phyloP scores from a whole-genome alignment of 1,284 basidiomycete species.

The Nidula niveotomentosa region DNA sequence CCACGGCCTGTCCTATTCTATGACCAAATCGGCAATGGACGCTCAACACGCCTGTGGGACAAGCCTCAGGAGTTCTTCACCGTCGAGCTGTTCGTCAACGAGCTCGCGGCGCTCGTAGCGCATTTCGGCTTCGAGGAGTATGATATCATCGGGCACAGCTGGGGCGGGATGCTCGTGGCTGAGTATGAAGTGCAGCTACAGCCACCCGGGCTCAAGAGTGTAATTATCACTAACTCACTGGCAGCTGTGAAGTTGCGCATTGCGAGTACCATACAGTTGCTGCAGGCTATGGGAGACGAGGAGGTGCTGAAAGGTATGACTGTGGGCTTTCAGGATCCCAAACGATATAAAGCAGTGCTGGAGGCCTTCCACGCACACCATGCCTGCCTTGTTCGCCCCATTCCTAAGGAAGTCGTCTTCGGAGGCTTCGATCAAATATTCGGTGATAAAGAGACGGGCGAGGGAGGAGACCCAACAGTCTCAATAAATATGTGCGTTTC shows the following conservation, averaged over 20 bases:
- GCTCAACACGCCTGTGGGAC: neutral
- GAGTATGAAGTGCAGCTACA: neutral
- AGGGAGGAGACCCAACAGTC: no score
- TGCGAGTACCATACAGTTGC: neutral
- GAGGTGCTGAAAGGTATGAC: neutral
- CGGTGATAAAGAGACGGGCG: no score
- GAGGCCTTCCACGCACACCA: no score
- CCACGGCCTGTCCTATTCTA: neutral
- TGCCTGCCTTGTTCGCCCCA: no score
- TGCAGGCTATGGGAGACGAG: neutral
- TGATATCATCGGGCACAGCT: neutral
- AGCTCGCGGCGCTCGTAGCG: neutral
- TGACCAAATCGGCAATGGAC: neutral
- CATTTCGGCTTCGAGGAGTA: neutral
- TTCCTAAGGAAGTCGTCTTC: no score
- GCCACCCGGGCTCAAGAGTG: neutral
- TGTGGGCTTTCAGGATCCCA: no score
- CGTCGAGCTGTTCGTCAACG: conserved; percentile 1
- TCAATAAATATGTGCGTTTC: no score
- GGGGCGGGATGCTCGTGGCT: neutral
- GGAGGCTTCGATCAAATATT: no score
- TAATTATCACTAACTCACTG: neutral
- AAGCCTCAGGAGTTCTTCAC: neutral
- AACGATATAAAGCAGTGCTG: no score
- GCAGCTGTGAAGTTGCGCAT: neutral